Percentiles rank a stretch among this genome's conserved stretches.
These are phyloP conservation scores for Pyrus hybrid DNA, from an alignment of 331 rosid genomes.

Conservation along the genomic window DNA sequence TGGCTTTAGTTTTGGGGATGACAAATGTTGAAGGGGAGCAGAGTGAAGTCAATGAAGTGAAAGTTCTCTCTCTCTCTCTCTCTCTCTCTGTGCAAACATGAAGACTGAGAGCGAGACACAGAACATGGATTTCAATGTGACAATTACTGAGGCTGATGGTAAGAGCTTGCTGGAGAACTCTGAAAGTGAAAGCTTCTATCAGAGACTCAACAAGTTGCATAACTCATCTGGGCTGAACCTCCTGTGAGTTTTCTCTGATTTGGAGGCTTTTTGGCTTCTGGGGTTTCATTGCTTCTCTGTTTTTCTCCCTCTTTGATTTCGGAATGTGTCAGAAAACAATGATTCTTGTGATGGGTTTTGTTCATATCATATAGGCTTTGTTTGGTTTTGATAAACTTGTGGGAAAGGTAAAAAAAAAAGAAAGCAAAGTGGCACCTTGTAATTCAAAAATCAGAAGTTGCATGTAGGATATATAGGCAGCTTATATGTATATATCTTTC, in stretches of 20 bases:
- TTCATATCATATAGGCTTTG: too few relatives aligned
- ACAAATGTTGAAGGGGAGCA: neutral
- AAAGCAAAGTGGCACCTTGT: too few relatives aligned
- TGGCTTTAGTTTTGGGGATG: neutral
- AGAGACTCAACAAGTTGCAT: conserved; percentile 14
- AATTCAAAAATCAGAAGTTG: too few relatives aligned
- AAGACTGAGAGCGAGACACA: conserved; percentile 7
- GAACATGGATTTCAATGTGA: neutral
- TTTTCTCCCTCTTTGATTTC: neutral
- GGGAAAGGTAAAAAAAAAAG: too few relatives aligned
- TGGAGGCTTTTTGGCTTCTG: neutral
- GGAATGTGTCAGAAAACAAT: too few relatives aligned
- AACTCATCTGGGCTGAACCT: conserved; percentile 25
- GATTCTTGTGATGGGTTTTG: too few relatives aligned
- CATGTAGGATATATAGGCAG: neutral
- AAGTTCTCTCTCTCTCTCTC: neutral
- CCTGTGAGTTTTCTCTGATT: conserved; percentile 11
- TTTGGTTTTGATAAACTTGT: too few relatives aligned
- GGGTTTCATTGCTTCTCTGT: neutral
- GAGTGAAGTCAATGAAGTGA: neutral
- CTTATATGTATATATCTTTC: neutral
- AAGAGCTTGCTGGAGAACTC: conserved; percentile 5
- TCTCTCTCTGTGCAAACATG: neutral
- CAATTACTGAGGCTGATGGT: conserved; percentile 3
- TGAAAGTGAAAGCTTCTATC: conserved; percentile 16